These are phyloP conservation scores for Dillenia turbinata DNA, from an alignment of 164 flowering plant species.

Conservation along the genomic window DNA sequence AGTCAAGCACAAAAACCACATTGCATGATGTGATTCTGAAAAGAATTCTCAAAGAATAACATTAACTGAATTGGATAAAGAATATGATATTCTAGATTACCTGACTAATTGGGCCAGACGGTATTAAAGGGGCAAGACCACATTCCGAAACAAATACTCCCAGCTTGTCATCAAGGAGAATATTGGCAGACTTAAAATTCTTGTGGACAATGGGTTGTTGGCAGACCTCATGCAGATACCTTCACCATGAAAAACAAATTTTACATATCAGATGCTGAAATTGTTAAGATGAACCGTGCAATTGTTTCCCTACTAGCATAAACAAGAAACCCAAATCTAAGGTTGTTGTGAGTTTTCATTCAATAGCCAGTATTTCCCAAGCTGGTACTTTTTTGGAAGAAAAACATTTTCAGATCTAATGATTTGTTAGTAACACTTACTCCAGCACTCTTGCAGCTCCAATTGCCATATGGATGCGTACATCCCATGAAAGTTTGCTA, in stretches of 20 bases:
- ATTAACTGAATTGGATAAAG: not conserved
- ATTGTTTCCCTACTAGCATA: not conserved
- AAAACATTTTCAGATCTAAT: not conserved
- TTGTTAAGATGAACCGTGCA: not conserved
- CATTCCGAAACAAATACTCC: constrained; percentile 60
- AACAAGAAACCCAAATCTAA: not conserved
- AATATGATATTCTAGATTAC: constrained; percentile 17
- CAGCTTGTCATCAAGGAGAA: constrained; percentile 70
- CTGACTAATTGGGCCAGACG: constrained; percentile 43
- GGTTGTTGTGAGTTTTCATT: not conserved
- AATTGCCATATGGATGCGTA: constrained; percentile 65
- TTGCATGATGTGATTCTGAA: no score
- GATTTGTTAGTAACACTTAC: constrained; percentile 44
- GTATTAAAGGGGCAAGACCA: constrained; percentile 57
- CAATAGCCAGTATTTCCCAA: not conserved
- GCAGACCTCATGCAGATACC: constrained; percentile 79
- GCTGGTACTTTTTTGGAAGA: no score
- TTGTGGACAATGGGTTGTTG: constrained; percentile 66
- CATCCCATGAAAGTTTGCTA: constrained; percentile 65
- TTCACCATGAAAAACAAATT: constrained; percentile 16
- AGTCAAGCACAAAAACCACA: no score
- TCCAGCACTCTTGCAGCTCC: constrained; percentile 88
- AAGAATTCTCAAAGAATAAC: no score
- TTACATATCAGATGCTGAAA: constrained; percentile 2
- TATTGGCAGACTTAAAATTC: constrained; percentile 71